phyloP scores from a whole-genome alignment of 2,329 filamentous ascomycete species.

The Alternaria sp. region DNA sequence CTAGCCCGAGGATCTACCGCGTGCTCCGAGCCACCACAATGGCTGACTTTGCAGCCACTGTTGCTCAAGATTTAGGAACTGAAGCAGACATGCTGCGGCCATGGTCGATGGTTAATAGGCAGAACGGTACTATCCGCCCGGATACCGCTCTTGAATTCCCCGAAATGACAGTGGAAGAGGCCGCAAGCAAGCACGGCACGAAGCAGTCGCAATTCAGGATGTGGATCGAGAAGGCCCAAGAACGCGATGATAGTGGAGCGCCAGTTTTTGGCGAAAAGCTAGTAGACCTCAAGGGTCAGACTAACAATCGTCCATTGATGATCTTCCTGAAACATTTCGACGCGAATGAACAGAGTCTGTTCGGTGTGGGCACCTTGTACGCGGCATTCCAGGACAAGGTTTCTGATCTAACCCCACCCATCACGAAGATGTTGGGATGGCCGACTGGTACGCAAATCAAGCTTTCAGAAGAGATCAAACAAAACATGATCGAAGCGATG shows the following conservation, averaged over 20 bases:
- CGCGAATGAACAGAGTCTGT: constrained; percentile 74
- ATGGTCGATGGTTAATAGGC: constrained; percentile 98
- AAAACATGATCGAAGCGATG: constrained; percentile 93
- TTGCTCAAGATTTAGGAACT: constrained; percentile 74
- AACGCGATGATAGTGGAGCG: constrained; percentile 73
- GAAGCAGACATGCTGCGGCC: constrained; percentile 77
- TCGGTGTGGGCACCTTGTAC: constrained; percentile 83
- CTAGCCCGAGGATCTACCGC: constrained; percentile 76
- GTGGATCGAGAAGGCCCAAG: constrained; percentile 80
- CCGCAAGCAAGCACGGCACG: constrained; percentile 72
- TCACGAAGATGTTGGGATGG: constrained; percentile 87
- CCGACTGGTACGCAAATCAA: constrained; percentile 73
- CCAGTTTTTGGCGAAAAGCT: constrained; percentile 74
- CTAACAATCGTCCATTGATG: constrained; percentile 69
- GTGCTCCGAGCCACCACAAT: constrained; percentile 79
- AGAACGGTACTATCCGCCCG: constrained; percentile 94
- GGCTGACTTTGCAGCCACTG: constrained; percentile 73
- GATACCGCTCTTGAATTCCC: constrained; percentile 85
- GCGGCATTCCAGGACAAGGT: constrained; percentile 89
- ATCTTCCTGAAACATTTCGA: constrained; percentile 96
- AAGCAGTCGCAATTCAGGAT: constrained; percentile 75
- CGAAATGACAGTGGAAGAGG: constrained; percentile 73
- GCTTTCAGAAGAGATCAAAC: constrained; percentile 97
- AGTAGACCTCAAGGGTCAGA: constrained; percentile 63
- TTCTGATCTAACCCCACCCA: constrained; percentile 79